Percentiles rank a stretch among this genome's conserved stretches.
Conservation (phyloP, 495 filamentous ascomycete species). For the Daldinia grandis region DNA sequence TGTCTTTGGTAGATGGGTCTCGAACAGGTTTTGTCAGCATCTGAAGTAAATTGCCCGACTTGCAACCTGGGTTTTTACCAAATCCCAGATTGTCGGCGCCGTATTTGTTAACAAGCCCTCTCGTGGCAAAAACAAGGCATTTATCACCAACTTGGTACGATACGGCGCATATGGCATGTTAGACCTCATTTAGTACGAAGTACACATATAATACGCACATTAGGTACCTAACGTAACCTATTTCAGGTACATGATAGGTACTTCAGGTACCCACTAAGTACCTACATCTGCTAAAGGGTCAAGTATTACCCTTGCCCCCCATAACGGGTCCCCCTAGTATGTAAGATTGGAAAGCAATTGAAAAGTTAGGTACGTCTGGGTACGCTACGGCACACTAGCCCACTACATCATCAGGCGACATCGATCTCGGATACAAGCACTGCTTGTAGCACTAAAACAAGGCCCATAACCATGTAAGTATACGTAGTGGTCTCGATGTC, state of each 20-base stretch:
- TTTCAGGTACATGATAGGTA: neutral
- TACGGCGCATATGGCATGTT: neutral
- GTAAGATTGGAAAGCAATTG: slow-evolving; percentile 15
- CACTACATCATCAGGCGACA: slow-evolving; percentile 44
- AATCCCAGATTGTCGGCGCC: slow-evolving; percentile 31
- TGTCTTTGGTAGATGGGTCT: slow-evolving; percentile 9
- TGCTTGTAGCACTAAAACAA: slow-evolving; percentile 26
- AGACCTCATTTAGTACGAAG: neutral
- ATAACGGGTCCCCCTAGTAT: slow-evolving; percentile 18
- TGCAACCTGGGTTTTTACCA: slow-evolving; percentile 17
- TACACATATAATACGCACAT: neutral
- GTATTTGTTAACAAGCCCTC: neutral
- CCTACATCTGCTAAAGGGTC: neutral
- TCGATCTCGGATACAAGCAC: slow-evolving; percentile 39
- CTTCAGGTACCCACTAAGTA: neutral
- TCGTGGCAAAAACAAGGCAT: slow-evolving; percentile 13
- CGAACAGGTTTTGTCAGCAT: slow-evolving; percentile 39
- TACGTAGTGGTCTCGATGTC: slow-evolving; percentile 40
- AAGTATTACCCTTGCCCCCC: slow-evolving; percentile 3
- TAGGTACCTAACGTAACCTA: neutral
- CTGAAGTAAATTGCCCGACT: slow-evolving; percentile 26
- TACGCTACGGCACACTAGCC: slow-evolving; percentile 24
- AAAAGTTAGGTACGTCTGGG: slow-evolving; percentile 12
- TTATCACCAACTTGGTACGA: neutral
- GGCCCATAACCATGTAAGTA: slow-evolving; percentile 34